A percentile compares a stretch with the other conserved stretches of the same genome.
phyloP scores from a whole-genome alignment of 441 rosid genomes.

The Flueggea neowawraea region DNA sequence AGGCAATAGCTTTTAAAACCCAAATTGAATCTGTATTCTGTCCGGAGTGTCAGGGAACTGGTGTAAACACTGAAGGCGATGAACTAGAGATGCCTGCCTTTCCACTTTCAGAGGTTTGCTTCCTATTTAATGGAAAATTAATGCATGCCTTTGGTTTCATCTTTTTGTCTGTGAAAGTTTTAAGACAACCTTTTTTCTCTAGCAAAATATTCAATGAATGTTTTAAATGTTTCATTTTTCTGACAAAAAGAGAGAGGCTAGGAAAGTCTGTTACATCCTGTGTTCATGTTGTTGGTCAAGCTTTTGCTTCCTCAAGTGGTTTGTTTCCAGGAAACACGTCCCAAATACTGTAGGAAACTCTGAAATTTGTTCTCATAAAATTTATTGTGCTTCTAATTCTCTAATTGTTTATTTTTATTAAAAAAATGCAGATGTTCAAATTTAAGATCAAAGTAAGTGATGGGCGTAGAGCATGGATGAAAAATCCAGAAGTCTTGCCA shows the following conservation, averaged over 20 bases:
- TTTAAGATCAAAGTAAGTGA: constrained; percentile 73
- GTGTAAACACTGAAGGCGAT: constrained; percentile 49
- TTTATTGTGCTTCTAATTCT: not conserved
- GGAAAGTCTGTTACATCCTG: no score
- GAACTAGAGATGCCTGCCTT: constrained; percentile 58
- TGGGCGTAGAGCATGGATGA: constrained; percentile 88
- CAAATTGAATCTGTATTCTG: constrained; percentile 68
- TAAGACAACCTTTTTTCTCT: no score
- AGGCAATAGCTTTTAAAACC: constrained; percentile 21
- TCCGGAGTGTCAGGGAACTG: constrained; percentile 97
- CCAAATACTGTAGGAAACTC: no score
- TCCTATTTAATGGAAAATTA: not conserved
- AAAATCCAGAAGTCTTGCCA: constrained; percentile 58
- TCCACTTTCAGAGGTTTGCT: constrained; percentile 77
- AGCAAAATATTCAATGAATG: no score
- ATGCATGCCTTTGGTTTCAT: no score
- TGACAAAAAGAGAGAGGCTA: no score
- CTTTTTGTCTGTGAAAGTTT: no score
- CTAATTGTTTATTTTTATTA: not conserved
- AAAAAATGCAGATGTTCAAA: constrained; percentile 57
- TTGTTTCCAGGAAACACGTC: not conserved
- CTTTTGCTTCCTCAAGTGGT: not conserved
- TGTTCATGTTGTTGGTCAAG: no score
- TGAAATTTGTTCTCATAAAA: not conserved
- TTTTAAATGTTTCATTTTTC: no score